phyloP scores from a whole-genome alignment of 139 green algal genomes.

The Marvania coccoides region DNA sequence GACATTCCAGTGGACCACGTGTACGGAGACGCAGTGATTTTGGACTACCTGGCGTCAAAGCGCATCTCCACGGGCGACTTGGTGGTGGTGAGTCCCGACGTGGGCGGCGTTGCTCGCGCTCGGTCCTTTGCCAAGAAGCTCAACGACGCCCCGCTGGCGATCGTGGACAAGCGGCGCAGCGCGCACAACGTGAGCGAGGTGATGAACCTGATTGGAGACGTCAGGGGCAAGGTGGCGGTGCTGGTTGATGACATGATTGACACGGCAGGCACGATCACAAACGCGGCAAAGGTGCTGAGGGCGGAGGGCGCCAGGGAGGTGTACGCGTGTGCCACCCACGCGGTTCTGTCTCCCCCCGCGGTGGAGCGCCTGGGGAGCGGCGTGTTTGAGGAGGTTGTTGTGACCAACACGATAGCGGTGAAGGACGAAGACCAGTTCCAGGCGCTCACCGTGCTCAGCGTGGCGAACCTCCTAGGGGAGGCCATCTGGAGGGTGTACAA shows the following conservation, averaged over 20 bases:
- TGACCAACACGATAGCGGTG: conserved; percentile 96
- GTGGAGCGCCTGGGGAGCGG: conserved; percentile 83
- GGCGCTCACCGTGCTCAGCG: conserved; percentile 92
- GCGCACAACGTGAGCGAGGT: conserved; percentile 97
- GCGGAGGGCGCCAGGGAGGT: conserved; percentile 78
- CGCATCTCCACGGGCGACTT: conserved; percentile 83
- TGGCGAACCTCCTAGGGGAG: conserved; percentile 96
- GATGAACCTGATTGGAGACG: conserved; percentile 99
- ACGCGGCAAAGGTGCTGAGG: conserved; percentile 83
- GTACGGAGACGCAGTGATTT: conserved; percentile 79
- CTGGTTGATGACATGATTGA: conserved; percentile 99
- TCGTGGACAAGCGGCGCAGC: conserved; percentile 95
- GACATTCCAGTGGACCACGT: conserved; percentile 99
- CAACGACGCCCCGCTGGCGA: conserved; percentile 94
- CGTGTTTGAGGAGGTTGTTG: conserved; percentile 94
- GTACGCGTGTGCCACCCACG: conserved; percentile 94
- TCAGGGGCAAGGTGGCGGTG: conserved; percentile 94
- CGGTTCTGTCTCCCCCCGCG: conserved; percentile 91
- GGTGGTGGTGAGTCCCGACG: conserved; percentile 97
- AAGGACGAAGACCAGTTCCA: conserved; percentile 72
- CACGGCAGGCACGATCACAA: conserved; percentile 95
- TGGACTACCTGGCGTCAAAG: conserved; percentile 98
- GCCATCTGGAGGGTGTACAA: conserved; percentile 99
- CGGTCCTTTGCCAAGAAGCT: conserved; percentile 99
- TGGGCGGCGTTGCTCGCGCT: conserved; percentile 94